Conservation (phyloP, 352 stramenopile genomes). For the Pythium biforme region DNA sequence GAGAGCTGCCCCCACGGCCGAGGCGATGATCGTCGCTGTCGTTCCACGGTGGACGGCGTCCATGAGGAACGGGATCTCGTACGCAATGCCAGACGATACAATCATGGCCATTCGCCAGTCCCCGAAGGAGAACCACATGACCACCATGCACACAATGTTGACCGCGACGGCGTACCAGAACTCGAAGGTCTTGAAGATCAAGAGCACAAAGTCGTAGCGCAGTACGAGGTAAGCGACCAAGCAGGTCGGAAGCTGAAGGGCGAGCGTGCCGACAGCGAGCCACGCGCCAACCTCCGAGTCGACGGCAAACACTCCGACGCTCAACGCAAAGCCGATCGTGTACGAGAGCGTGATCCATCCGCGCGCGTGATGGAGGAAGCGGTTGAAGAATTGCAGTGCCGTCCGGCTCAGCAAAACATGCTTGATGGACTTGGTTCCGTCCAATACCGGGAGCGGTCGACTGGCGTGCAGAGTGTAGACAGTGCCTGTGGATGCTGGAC, state of each 20-base stretch:
- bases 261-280: not conserved
- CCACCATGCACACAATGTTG: not conserved
- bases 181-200: not conserved
- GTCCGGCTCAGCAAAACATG: not conserved
- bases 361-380: not conserved
- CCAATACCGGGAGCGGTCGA: not conserved
- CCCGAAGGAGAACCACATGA: not conserved
- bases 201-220: not conserved
- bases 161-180: not conserved
- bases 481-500: not conserved
- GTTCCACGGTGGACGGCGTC: not conserved
- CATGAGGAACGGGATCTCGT: conserved; percentile 14
- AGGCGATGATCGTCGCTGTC: conserved; percentile 3
- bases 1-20: not conserved
- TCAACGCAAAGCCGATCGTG: not conserved
- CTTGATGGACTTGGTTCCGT: not conserved
- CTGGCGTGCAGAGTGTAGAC: not conserved
- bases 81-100: not conserved
- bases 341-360: conserved; percentile 1
- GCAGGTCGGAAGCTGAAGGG: not conserved
- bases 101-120: conserved; percentile 1
- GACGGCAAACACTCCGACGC: not conserved
- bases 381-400: not conserved
- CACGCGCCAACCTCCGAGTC: not conserved
- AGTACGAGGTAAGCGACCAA: not conserved